Evolutionary conservation across 1,284 basidiomycete species (phyloP), one percentile per base, ranked within the genome.

Genomic region (Naganishia liquefaciens): DNA sequence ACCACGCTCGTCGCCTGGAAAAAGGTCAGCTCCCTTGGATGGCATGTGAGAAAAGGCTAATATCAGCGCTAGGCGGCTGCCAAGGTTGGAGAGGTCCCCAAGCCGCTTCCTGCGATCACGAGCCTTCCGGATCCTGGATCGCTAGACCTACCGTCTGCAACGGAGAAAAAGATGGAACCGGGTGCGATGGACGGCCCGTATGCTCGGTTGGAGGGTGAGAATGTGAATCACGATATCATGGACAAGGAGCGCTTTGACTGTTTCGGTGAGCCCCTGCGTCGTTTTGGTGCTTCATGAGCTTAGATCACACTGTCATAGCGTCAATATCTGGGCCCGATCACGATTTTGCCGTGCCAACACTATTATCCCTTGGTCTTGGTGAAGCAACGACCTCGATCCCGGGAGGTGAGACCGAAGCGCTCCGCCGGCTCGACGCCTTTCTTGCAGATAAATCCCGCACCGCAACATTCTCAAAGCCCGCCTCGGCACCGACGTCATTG

Each of bases 381-480:
- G 68, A 70, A 52, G 72, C 79, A 2, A 80, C 81, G 21, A 80
- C 80, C 43, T 74, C 77, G 39, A 81, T 83, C 54, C 78, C 76
- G 42, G 84, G 82, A 43, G 83, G 84, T 6, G 82, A 84, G 68
- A 75, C 72, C 23, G 75, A 80, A 68, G 84, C 79, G 3, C 72
- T 81, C 46, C 66, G 73, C 50, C 72, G 80, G 25, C 76, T 82
- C 37, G 72, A 71, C 17, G 71, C 69, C 19, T 82, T 81, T 71
- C 76, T 80, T 66, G 72, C 75, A 25, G 76, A 82, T 64, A 69
- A 70, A 42, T 70, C 71, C 25, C 74, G 77, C 63, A 78, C 81
- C 15, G 79, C 80, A 6, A 77, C 75, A 19, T 84, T 85, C 71
- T 79, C 80, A 28, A 85, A 84, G 72, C 81, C 82, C 9, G 75